Evolutionary conservation across 805 yeast species (phyloP), one percentile per base, ranked within the genome.

Genomic region (Lipomyces sp.): DNA sequence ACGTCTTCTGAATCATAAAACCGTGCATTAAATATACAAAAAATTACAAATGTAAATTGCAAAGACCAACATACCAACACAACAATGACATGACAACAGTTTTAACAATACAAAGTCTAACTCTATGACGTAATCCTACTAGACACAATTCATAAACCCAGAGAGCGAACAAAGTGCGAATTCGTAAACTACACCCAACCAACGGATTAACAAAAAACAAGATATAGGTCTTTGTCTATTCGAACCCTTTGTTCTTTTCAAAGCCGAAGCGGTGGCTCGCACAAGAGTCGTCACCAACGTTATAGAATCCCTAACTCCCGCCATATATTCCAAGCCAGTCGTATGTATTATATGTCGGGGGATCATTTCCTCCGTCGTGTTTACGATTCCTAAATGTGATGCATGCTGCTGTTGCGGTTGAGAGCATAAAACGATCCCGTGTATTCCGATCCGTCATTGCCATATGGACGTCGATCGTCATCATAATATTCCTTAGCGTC

Each of bases 361-460:
- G 24, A 42, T 15, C 18, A 42, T 42, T n/a, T 42, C 48, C 48
- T 42, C 48, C 6, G 48, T 24, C 24, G 24, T 24, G 24, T 24
- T 24, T 24, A 24, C 24, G 24, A 18, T 11, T 8, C 30, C 54
- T 50, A 63, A 32, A 67, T 24, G n/a, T 59, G 64, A 42, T 60
- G 48, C 48, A 42, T 29, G 34, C 61, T 57, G 57, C 64, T 59
- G 53, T 59, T 63, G 37, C 69, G 48, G 33, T 64, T 57, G 13
- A 68, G 55, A 4, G 61, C 65, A 51, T 68, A 68, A 45, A 66
- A 68, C 8, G 71, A 68, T 30, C 71, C 70, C 10, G 67, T 66
- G 53, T 67, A 68, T 18, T 67, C 71, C 13, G 67, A 62, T 24
- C 63, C 64, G 13, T 59, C 66, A 48, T 69, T 51, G 24, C 64